Evolutionary conservation across 257 asterid species (phyloP), one percentile per base, ranked within the genome.

Genomic region (Orobanche coerulescens): DNA sequence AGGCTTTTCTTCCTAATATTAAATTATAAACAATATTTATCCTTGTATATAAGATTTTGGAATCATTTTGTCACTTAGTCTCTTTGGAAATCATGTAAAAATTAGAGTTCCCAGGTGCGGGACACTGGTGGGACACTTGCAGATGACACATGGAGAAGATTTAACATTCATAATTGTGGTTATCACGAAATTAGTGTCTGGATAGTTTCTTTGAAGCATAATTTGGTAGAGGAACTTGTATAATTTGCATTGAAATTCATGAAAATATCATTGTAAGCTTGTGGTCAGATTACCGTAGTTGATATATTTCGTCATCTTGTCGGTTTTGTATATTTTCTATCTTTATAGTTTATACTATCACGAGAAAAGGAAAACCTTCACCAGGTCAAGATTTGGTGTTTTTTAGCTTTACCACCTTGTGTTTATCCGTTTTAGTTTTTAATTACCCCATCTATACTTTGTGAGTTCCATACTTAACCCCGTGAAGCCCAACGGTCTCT

Each of bases 151-250:
- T 2, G 3, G 36, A 2, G 7, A 30, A 30, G 36, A 30, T 30
- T 44, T 57, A 57, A 39, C 15, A 23, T 28, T 33, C 24, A 40
- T 10, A 47, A 34, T 15, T 24, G 54, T 57, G 20, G 66, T 19
- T 47, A 67, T 26, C 52, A 34, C 16, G 28, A 58, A 64, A 9
- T 10, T 49, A 19, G 23, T 23, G 46, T 31, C 18, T 56, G n/a
- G 69, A 18, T 49, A 51, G 61, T 36, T 63, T 63, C 51, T 15
- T 64, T 3, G 11, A 13, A 22, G 51, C 23, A 34, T 19, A 64
- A 28, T 14, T 30, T 0, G 16, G 14, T 22, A 34, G 11, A 44
- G 9, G 50, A 30, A 30, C 7, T 30, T 30, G 36, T 30, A 7
- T 2, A 2, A 30, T 30, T 30, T 30, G n/a, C n/a, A n/a, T n/a